Conservation (phyloP, 2,329 filamentous ascomycete genomes). For the Coleophoma eucalyptorum region DNA sequence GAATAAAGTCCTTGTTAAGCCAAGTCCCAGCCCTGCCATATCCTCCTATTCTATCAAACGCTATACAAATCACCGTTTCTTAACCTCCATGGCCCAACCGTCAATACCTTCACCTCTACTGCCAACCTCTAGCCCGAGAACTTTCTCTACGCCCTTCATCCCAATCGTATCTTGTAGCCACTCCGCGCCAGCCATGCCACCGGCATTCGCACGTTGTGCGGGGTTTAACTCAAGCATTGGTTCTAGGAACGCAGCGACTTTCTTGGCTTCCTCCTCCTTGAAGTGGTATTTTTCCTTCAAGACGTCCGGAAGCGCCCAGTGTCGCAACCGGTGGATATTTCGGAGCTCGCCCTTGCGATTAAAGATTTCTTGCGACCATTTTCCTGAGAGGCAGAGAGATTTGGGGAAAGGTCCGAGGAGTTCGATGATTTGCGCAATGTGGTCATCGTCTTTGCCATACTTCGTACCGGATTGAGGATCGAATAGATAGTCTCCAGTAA, state of each 20-base stretch:
- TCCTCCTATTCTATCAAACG: no score
- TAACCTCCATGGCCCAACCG: constrained; percentile 86
- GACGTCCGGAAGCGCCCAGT: constrained; percentile 93
- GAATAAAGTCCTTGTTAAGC: no score
- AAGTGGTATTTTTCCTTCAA: constrained; percentile 97
- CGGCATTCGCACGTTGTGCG: constrained; percentile 87
- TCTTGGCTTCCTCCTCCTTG: constrained; percentile 73
- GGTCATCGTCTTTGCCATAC: constrained; percentile 98
- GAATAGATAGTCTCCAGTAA: constrained; percentile 97
- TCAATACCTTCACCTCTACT: constrained; percentile 89
- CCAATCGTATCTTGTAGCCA: constrained; percentile 85
- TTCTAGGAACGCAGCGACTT: constrained; percentile 75
- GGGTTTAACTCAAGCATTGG: constrained; percentile 91
- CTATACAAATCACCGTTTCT: constrained; percentile 56
- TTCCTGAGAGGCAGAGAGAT: constrained; percentile 84
- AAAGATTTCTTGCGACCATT: constrained; percentile 99
- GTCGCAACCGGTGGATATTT: constrained; percentile 92
- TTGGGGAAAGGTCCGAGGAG: constrained; percentile 91
- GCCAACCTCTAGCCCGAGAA: constrained; percentile 67
- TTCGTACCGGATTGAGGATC: constrained; percentile 98
- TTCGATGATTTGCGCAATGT: constrained; percentile 98
- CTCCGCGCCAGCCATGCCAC: constrained; percentile 83
- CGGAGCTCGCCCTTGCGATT: constrained; percentile 95
- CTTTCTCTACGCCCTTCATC: constrained; percentile 77
- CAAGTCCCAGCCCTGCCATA: no score